Conservation (phyloP, 2,329 filamentous ascomycete genomes). For the Ophiostoma perfectum region DNA sequence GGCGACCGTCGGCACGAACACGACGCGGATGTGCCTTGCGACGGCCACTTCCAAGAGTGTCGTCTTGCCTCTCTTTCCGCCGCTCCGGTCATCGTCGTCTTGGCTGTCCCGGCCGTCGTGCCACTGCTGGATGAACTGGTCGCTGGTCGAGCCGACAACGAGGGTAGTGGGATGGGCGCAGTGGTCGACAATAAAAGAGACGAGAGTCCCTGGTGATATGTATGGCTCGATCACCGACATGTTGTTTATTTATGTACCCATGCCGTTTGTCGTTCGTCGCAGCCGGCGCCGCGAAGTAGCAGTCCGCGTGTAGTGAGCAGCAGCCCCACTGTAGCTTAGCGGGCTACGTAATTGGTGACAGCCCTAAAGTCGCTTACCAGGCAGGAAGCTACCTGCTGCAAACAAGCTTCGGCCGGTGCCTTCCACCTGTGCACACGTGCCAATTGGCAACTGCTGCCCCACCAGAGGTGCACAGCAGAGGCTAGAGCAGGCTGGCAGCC, state of each 20-base stretch:
- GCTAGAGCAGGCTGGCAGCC: not conserved
- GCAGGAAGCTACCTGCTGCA: not conserved
- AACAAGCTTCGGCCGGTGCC: not conserved
- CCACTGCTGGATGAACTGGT: conserved; percentile 60
- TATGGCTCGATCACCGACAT: conserved; percentile 46
- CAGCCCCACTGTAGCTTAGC: not conserved
- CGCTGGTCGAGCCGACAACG: conserved; percentile 62
- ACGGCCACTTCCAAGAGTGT: conserved; percentile 64
- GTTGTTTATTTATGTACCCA: not conserved
- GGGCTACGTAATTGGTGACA: too few species aligned
- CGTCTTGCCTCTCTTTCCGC: conserved; percentile 40
- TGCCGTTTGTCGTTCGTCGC: too few species aligned
- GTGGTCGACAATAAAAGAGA: conserved; percentile 57
- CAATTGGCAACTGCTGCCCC: not conserved
- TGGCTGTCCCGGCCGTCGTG: conserved; percentile 20
- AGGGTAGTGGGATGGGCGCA: conserved; percentile 58
- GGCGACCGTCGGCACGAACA: conserved; percentile 70
- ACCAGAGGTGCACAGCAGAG: not conserved
- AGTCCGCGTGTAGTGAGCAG: not conserved
- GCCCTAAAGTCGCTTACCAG: not conserved
- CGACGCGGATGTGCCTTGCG: conserved; percentile 62
- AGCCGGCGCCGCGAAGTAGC: too few species aligned
- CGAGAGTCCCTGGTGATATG: conserved; percentile 54
- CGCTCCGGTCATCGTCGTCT: conserved; percentile 33
- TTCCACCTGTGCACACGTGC: conserved; percentile 5